Percentiles rank a stretch among this genome's conserved stretches.
Conservation (phyloP, 1,284 basidiomycete species). For the Takashimella koratensis region DNA sequence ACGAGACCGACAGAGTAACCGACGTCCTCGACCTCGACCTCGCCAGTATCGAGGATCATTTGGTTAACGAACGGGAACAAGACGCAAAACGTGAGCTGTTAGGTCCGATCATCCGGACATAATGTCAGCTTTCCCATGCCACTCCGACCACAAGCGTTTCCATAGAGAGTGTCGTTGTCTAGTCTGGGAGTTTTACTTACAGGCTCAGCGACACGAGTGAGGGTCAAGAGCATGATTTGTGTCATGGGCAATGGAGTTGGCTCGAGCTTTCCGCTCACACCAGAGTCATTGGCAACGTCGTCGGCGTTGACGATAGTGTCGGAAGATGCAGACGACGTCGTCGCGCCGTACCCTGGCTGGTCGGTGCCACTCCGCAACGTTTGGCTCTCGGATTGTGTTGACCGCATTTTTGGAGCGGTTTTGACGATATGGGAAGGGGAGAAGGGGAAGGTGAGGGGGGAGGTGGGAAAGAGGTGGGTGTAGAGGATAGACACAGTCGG, state of each 20-base stretch:
- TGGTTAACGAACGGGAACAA: conserved; percentile 27
- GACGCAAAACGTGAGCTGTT: conserved; percentile 21
- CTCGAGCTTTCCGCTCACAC: not conserved
- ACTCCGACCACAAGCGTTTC: too few species aligned
- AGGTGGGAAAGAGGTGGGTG: not conserved
- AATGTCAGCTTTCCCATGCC: too few species aligned
- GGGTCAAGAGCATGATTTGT: conserved; percentile 20
- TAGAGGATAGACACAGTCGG: too few species aligned
- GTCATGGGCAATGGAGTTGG: conserved; percentile 17
- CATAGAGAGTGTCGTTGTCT: too few species aligned
- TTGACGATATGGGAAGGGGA: not conserved
- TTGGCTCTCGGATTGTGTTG: not conserved
- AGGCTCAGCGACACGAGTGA: conserved; percentile 22
- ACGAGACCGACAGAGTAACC: conserved; percentile 24
- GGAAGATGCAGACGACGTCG: not conserved
- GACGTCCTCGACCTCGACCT: conserved; percentile 21
- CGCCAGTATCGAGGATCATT: conserved; percentile 27
- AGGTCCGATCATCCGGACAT: not conserved
- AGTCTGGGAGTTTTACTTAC: conserved; percentile 4
- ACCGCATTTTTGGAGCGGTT: not conserved
- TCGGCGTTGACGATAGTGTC: not conserved
- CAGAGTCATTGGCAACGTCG: not conserved
- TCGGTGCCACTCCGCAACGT: not conserved
- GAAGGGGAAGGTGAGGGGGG: not conserved
- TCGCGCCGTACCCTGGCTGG: not conserved